Evolutionary conservation across 176 grass and related monocot species (phyloP), one percentile per base, ranked within the genome.

Genomic region (Oryza australiensis): DNA sequence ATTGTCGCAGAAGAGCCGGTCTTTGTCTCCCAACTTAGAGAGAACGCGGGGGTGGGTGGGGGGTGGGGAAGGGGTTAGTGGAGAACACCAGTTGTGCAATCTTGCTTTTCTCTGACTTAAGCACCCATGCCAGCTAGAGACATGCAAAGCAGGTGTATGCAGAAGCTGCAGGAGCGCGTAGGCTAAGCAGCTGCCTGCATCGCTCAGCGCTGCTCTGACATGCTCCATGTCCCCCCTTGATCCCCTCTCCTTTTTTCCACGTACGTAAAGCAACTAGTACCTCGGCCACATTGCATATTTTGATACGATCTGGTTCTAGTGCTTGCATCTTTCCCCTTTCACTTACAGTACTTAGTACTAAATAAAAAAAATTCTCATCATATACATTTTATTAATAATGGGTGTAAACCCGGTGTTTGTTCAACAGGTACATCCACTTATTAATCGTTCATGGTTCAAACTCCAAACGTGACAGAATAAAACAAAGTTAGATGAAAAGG

Each of bases 221-320:
- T 91, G 90, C 87, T 84, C 72, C 75, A 26, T 88, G 83, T 83
- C 69, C 67, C 70, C 85, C 81, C 68, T 42, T 64, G 40, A 71
- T 80, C 82, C 80, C 48, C 72, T 76, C 79, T 18, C 75, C 77
- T 72, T 83, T 55, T 37, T 20, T 57, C 55, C 43, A 84, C 67
- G 76, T 63, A 91, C 78, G 86, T 66, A 66, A 77, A 74, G 75
- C 48, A 74, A 60, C 75, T 60, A 57, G 53, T 57, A n/a, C 53
- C 53, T 84, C 68, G 40, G 66, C 70, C 79, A 63, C 14, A 24
- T 29, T 80, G 33, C 32, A 51, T 37, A 53, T 38, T 69, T 51
- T 60, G 59, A 67, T 78, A 12, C 34, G 63, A 84, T 42, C 18
- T 34, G 16, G 32, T 43, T 73, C 40, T 13, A 28, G 24, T 30